A percentile compares a stretch with the other conserved stretches of the same genome.
Evolutionary conservation across 1,284 basidiomycete genomes (phyloP).

Genomic region (Irpex sp.): DNA sequence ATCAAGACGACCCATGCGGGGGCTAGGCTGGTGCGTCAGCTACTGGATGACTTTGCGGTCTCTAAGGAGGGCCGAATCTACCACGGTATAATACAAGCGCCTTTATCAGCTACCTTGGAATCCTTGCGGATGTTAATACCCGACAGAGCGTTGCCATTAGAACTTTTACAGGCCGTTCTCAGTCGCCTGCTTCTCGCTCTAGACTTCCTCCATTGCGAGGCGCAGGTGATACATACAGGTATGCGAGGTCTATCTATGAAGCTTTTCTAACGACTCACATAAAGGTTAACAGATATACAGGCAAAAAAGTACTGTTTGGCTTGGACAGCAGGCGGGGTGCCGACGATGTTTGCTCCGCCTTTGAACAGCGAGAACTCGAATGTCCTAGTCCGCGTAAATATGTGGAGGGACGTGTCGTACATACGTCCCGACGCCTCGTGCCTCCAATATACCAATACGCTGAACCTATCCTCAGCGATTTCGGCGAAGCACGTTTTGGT

Average conservation of each 20-base stretch:
- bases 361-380: conserved; percentile 11
- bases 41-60: neutral
- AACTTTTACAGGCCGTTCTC: conserved; percentile 6
- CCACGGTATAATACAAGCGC: neutral
- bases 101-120: neutral
- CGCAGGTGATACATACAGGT: conserved; percentile 21
- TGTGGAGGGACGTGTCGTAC: conserved; percentile 12
- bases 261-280: no score
- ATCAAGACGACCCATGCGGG: neutral
- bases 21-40: neutral
- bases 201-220: conserved; percentile 21
- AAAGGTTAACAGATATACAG: neutral
- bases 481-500: conserved; percentile 18
- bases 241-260: neutral
- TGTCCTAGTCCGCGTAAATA: conserved; percentile 12
- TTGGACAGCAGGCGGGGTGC: conserved; percentile 5
- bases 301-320: conserved; percentile 6
- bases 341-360: conserved; percentile 11
- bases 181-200: conserved; percentile 16
- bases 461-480: conserved; percentile 16
- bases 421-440: conserved; percentile 9
- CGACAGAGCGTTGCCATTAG: neutral
- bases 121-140: neutral
- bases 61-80: neutral
- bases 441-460: conserved; percentile 10